phyloP scores from a whole-genome alignment of 2,329 filamentous ascomycete genomes.

The Aureobasidium leucospermi region DNA sequence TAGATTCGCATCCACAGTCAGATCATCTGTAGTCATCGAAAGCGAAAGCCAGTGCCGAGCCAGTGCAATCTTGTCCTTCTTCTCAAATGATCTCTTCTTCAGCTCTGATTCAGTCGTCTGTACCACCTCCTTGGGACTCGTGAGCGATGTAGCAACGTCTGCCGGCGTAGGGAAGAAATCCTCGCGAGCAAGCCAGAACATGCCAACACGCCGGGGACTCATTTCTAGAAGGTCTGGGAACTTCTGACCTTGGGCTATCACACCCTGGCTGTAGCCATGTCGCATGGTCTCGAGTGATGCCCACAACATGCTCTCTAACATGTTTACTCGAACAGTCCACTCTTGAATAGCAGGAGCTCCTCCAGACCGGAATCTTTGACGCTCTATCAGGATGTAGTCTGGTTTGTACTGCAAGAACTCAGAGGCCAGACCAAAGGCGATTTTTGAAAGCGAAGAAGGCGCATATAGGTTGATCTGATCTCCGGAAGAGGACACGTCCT shows the following conservation, averaged over 20 bases:
- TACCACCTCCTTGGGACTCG: not conserved
- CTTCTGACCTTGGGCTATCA: not conserved
- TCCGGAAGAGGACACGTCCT: not conserved
- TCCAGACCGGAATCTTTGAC: constrained; percentile 58
- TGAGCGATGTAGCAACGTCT: not conserved
- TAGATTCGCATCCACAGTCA: not conserved
- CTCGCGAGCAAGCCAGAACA: constrained; percentile 42
- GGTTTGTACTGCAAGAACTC: constrained; percentile 50
- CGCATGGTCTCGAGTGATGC: constrained; percentile 55
- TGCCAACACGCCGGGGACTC: constrained; percentile 47
- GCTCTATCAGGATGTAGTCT: constrained; percentile 63
- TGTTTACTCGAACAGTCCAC: constrained; percentile 78
- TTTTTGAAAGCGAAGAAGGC: constrained; percentile 45
- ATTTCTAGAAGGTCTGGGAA: constrained; percentile 41
- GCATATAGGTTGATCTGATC: constrained; percentile 23
- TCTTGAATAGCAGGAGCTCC: constrained; percentile 61
- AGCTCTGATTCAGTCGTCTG: not conserved
- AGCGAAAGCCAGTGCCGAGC: constrained; percentile 47
- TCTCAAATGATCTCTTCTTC: constrained; percentile 34
- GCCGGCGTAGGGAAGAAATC: constrained; percentile 14
- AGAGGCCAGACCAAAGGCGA: constrained; percentile 49
- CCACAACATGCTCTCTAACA: constrained; percentile 75
- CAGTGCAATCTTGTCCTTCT: constrained; percentile 57
- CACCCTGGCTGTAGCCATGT: constrained; percentile 10
- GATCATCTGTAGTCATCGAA: constrained; percentile 6